These are phyloP conservation scores for Aspergillus egyptiacus DNA, from an alignment of 495 filamentous ascomycete genomes.

Conservation along the genomic window DNA sequence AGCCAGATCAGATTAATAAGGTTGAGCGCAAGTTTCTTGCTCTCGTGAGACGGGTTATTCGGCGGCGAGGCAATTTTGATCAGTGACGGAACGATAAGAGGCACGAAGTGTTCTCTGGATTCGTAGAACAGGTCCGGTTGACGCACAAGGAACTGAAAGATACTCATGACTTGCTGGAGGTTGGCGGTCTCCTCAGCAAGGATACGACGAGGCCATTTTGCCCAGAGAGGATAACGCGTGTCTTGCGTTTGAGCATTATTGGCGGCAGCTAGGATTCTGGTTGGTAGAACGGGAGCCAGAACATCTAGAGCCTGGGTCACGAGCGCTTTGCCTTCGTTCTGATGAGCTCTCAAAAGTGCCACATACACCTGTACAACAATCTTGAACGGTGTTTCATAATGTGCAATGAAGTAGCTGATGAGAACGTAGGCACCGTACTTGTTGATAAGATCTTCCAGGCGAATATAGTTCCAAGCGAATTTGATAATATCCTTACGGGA, in stretches of 20 bases:
- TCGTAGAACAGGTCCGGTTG: conserved; percentile 95
- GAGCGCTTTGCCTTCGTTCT: conserved; percentile 86
- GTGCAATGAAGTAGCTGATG: conserved; percentile 94
- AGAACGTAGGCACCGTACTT: conserved; percentile 97
- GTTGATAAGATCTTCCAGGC: conserved; percentile 96
- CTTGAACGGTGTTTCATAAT: conserved; percentile 94
- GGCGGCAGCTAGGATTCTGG: conserved; percentile 39
- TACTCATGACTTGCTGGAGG: conserved; percentile 90
- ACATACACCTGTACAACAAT: conserved; percentile 93
- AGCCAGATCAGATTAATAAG: conserved; percentile 83
- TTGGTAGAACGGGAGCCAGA: conserved; percentile 87
- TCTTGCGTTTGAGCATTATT: conserved; percentile 39
- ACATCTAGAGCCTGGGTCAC: conserved; percentile 93
- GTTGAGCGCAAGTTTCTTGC: conserved; percentile 84
- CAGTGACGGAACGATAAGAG: conserved; percentile 80
- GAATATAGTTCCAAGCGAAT: conserved; percentile 97
- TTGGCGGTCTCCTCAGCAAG: conserved; percentile 95
- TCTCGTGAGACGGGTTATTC: conserved; percentile 77
- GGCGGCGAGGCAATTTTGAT: conserved; percentile 80
- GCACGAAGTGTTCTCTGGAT: conserved; percentile 81
- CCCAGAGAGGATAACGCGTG: conserved; percentile 70
- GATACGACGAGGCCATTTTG: conserved; percentile 83
- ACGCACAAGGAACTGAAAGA: conserved; percentile 92
- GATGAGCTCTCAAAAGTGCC: conserved; percentile 82
- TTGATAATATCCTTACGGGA: conserved; percentile 97